Evolutionary conservation across 495 filamentous ascomycete species (phyloP).

Genomic region (Aspergillus asperescens): DNA sequence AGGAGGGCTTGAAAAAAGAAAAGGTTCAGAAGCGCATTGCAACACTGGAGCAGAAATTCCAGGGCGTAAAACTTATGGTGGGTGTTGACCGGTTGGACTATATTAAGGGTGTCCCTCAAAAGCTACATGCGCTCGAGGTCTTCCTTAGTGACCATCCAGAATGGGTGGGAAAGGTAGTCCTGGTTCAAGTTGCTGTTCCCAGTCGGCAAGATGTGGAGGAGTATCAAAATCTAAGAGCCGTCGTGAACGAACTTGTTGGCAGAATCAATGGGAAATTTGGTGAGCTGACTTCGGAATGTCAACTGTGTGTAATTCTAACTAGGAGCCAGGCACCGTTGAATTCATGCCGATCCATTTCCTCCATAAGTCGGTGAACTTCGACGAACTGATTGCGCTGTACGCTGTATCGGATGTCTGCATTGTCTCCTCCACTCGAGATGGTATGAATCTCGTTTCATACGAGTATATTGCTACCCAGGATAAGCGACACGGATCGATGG

Average conservation of each 20-base stretch:
- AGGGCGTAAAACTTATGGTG: slow-evolving; percentile 93
- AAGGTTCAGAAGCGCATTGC: slow-evolving; percentile 85
- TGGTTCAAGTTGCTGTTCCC: slow-evolving; percentile 94
- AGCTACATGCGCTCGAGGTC: slow-evolving; percentile 89
- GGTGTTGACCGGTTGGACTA: slow-evolving; percentile 95
- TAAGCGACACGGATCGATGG: slow-evolving; percentile 82
- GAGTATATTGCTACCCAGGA: slow-evolving; percentile 94
- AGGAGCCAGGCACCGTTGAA: slow-evolving; percentile 67
- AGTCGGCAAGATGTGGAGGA: slow-evolving; percentile 94
- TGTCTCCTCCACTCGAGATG: slow-evolving; percentile 92
- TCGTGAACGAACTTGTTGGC: slow-evolving; percentile 92
- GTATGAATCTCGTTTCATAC: slow-evolving; percentile 98
- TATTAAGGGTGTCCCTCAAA: slow-evolving; percentile 97
- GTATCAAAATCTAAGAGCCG: slow-evolving; percentile 89
- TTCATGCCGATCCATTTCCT: slow-evolving; percentile 98
- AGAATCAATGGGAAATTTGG: slow-evolving; percentile 93
- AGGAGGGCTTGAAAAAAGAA: slow-evolving; percentile 75
- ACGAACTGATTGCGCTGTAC: slow-evolving; percentile 90
- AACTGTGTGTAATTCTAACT: slow-evolving; percentile 14
- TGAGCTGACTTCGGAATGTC: slow-evolving; percentile 24
- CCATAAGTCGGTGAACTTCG: slow-evolving; percentile 88
- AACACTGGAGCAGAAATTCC: slow-evolving; percentile 80
- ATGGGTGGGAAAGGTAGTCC: slow-evolving; percentile 96
- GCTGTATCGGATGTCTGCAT: slow-evolving; percentile 91
- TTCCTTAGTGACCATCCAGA: slow-evolving; percentile 96